Evolutionary conservation across 2,329 filamentous ascomycete species (phyloP).

Genomic region (Trematosphaeria pertusa): DNA sequence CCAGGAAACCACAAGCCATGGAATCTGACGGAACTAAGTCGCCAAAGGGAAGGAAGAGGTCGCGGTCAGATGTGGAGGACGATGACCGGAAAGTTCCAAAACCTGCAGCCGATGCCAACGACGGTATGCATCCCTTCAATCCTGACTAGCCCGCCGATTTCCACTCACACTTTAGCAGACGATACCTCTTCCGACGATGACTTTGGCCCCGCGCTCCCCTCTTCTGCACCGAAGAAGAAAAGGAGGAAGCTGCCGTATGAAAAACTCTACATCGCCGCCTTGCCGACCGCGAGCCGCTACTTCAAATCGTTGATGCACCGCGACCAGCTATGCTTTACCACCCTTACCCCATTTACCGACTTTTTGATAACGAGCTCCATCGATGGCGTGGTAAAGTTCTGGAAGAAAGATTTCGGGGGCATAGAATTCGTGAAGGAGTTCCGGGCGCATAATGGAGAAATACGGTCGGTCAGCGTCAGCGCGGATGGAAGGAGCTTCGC

Average conservation of each 20-base stretch:
- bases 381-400: constrained; percentile 98
- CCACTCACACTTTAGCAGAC: constrained; percentile 24
- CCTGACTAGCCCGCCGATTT: constrained; percentile 12
- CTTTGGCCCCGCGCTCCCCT: constrained; percentile 90
- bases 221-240: constrained; percentile 84
- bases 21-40: constrained; percentile 13
- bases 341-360: constrained; percentile 87
- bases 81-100: constrained; percentile 18
- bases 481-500: constrained; percentile 93
- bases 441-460: constrained; percentile 84
- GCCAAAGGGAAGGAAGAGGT: constrained; percentile 22
- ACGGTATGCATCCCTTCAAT: constrained; percentile 12
- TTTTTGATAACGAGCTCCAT: constrained; percentile 93
- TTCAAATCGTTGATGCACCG: constrained; percentile 98
- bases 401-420: constrained; percentile 91
- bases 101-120: constrained; percentile 11
- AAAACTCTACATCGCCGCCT: constrained; percentile 89
- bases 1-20: too few species aligned
- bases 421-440: constrained; percentile 99
- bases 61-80: constrained; percentile 30
- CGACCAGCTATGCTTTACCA: constrained; percentile 88
- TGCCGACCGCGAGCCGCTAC: constrained; percentile 82
- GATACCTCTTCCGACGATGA: constrained; percentile 75
- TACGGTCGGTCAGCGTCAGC: constrained; percentile 83
- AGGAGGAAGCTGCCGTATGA: constrained; percentile 89